These are phyloP conservation scores for Ampelomyces quisqualis DNA, from an alignment of 2,329 filamentous ascomycete genomes.

Conservation along the genomic window DNA sequence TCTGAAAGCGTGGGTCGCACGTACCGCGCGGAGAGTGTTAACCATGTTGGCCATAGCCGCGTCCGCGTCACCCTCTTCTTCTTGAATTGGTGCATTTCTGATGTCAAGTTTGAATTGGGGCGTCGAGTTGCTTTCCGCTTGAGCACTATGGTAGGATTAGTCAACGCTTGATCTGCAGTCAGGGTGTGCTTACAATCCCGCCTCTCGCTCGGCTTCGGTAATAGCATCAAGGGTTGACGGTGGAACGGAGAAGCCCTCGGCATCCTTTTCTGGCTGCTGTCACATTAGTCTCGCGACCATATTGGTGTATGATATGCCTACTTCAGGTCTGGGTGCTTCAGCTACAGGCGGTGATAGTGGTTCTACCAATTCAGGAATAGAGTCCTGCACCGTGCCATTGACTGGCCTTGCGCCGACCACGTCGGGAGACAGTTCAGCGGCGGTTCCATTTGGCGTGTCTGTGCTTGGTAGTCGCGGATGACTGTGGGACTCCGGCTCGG, in stretches of 20 bases:
- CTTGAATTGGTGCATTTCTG: slow-evolving; percentile 72
- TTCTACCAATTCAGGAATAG: slow-evolving; percentile 42
- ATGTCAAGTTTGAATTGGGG: slow-evolving; percentile 77
- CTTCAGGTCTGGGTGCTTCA: slow-evolving; percentile 31
- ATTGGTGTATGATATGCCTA: slow-evolving; percentile 7
- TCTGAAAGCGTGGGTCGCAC: slow-evolving; percentile 13
- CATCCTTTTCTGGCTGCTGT: slow-evolving; percentile 58
- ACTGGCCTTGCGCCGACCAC: slow-evolving; percentile 22
- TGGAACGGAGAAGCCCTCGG: slow-evolving; percentile 76
- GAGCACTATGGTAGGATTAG: slow-evolving; percentile 15
- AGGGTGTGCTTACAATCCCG: slow-evolving; percentile 36
- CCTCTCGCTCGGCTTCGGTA: slow-evolving; percentile 71
- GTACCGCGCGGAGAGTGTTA: slow-evolving; percentile 64
- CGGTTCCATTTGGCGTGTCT: slow-evolving; percentile 37
- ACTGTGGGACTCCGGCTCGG: slow-evolving; percentile 38
- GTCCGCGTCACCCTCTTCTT: slow-evolving; percentile 72
- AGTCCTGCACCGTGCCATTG: slow-evolving; percentile 37
- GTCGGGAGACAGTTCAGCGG: slow-evolving; percentile 20
- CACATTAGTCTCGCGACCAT: slow-evolving; percentile 3
- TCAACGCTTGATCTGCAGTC: background rate
- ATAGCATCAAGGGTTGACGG: slow-evolving; percentile 60
- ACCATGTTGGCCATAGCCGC: slow-evolving; percentile 75
- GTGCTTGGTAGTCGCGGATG: slow-evolving; percentile 28
- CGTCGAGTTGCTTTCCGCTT: slow-evolving; percentile 27
- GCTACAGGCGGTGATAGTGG: slow-evolving; percentile 33